Conservation (phyloP, 2,329 filamentous ascomycete species). For the Ascosphaera aggregata region DNA sequence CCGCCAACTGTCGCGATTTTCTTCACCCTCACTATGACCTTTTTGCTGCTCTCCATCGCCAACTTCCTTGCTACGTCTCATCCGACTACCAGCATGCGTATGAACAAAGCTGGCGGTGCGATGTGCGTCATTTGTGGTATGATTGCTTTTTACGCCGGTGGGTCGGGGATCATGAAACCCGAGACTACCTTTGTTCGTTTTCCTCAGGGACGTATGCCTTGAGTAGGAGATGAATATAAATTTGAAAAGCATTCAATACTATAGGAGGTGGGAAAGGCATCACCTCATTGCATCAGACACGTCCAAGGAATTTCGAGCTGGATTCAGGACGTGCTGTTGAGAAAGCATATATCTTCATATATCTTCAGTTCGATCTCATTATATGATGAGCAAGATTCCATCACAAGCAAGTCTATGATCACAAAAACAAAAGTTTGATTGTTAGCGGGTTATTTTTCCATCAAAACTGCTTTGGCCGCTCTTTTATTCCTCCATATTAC, state of each 20-base stretch:
- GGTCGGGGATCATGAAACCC: slow-evolving; percentile 19
- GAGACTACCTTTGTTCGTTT: slow-evolving; percentile 21
- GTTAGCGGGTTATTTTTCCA: too few species aligned
- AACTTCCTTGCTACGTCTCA: slow-evolving; percentile 24
- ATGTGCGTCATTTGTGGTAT: slow-evolving; percentile 17
- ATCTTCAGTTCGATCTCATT: too few species aligned
- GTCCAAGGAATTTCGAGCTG: too few species aligned
- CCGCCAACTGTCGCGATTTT: slow-evolving; percentile 34
- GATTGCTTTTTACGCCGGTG: slow-evolving; percentile 19
- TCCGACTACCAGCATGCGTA: slow-evolving; percentile 15
- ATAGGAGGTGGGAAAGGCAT: neutral
- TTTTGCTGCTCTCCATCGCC: slow-evolving; percentile 31
- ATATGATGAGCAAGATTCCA: too few species aligned
- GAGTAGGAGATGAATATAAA: neutral
- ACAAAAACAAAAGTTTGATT: too few species aligned
- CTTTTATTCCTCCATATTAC: too few species aligned
- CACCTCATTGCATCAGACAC: neutral
- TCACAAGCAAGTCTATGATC: too few species aligned
- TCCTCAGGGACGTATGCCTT: slow-evolving; percentile 12
- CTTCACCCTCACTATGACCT: slow-evolving; percentile 33
- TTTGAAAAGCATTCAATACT: neutral
- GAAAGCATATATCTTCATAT: too few species aligned
- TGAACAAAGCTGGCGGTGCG: slow-evolving; percentile 23
- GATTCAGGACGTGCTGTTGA: too few species aligned
- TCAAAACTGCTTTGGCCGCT: too few species aligned